Conservation (phyloP, 768 basidiomycete genomes). For the Tulasnella sp. region DNA sequence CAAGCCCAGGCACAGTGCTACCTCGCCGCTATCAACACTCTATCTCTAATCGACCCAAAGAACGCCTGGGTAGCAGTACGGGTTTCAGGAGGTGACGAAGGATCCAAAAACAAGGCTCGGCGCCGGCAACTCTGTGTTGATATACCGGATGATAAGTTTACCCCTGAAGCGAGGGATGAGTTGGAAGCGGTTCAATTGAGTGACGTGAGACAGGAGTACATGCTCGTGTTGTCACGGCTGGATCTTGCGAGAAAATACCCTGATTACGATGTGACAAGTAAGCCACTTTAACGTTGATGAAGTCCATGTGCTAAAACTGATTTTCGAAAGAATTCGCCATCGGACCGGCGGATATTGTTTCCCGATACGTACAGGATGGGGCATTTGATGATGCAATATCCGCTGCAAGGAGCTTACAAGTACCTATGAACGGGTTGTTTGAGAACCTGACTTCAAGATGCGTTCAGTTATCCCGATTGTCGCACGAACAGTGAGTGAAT, state of each 20-base stretch:
- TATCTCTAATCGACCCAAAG: constrained; percentile 67
- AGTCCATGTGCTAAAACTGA: background rate
- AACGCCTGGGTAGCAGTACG: constrained; percentile 75
- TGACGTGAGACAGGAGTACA: constrained; percentile 69
- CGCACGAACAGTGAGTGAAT: constrained; percentile 27
- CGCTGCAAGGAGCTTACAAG: constrained; percentile 56
- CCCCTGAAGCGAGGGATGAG: constrained; percentile 42
- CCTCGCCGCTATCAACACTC: constrained; percentile 75
- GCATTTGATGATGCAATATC: constrained; percentile 69
- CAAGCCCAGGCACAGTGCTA: constrained; percentile 52
- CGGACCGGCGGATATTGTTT: constrained; percentile 44
- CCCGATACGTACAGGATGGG: constrained; percentile 64
- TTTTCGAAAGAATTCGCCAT: constrained; percentile 17
- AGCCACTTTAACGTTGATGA: constrained; percentile 19
- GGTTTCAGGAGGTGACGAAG: constrained; percentile 29
- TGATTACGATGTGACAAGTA: constrained; percentile 43
- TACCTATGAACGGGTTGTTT: constrained; percentile 84
- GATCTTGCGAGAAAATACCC: constrained; percentile 61
- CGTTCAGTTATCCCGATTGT: constrained; percentile 53
- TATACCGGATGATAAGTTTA: constrained; percentile 64
- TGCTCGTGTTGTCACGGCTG: constrained; percentile 62
- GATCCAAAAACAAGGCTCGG: background rate
- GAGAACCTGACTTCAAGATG: constrained; percentile 64
- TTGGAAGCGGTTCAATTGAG: constrained; percentile 65
- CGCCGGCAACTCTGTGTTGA: constrained; percentile 40